Evolutionary conservation across 2,329 filamentous ascomycete species (phyloP), one percentile per base, ranked within the genome.

Genomic region (Trichoderma simmonsii): DNA sequence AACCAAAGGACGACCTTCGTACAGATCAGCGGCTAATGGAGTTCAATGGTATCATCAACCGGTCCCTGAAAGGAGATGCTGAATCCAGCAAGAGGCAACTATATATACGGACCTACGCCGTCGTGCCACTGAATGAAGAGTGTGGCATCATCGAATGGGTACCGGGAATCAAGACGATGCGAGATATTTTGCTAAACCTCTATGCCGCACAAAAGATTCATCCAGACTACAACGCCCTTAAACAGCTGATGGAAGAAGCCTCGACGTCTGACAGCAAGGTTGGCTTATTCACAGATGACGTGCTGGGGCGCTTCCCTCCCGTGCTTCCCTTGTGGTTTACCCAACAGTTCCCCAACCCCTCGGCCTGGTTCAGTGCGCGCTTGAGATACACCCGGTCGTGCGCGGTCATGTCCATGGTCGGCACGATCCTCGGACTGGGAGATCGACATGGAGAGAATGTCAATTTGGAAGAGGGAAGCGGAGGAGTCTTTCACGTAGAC

Each of bases 341-440:
- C 24, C 93, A 97, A 76, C 94, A 94, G 76, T 99, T 98, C 79
- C 94, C 96, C 0, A 94, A 97, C 78, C 95, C 97, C 4, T 93
- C 93, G 14, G 87, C 91, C 1, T 99, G 96, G 96, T 97, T 99
- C 81, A 88, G 90, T 3, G 95, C 95, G 11, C 90, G 96, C 8
- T 86, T 98, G 59, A 89, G 91, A 61, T 99, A 98, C 82, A 97
- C 96, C 2, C 90, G 96, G 4, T 97, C 96, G 1, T 95, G 93
- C 77, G 96, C 97, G 12, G 96, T 99, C 75, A 99, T 99, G 95
- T 97, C 94, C n/a, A 99, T 99, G 89, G 94, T 97, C 5, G 96
- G 96, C 64, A 97, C 97, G 71, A 95, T 98, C 63, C 88, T 99
- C 5, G 96, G 92, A 0, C 86, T 99, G 0, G 96, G 96, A 51